Conservation (phyloP, 2,329 filamentous ascomycete species). For the Pseudogymnoascus sp. region DNA sequence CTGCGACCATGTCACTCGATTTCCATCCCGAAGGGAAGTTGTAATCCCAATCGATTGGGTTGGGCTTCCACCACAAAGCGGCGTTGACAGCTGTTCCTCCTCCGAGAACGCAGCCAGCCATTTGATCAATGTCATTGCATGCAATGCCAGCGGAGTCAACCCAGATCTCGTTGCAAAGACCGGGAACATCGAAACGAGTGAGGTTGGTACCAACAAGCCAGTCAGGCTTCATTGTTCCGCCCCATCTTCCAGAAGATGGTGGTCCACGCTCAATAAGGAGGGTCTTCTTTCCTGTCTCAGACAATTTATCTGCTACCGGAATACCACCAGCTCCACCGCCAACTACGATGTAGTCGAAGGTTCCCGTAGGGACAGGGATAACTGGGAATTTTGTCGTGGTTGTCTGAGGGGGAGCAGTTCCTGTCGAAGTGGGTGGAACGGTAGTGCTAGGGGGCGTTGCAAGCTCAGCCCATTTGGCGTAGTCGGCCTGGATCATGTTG, state of each 20-base stretch:
- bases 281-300: conserved; percentile 7
- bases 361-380: conserved; percentile 1
- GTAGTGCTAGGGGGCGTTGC: conserved; percentile 20
- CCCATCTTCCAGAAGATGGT: conserved; percentile 4
- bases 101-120: conserved; percentile 63
- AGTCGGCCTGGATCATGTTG: conserved; percentile 36
- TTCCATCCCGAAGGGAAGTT: conserved; percentile 66
- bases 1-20: conserved; percentile 49
- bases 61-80: conserved; percentile 58
- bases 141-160: conserved; percentile 10
- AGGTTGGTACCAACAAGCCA: neutral
- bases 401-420: neutral
- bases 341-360: conserved; percentile 10
- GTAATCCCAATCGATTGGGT: conserved; percentile 59
- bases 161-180: conserved; percentile 5
- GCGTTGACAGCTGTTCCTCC: conserved; percentile 51
- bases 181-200: conserved; percentile 10
- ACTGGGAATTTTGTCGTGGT: conserved; percentile 14
- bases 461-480: conserved; percentile 28
- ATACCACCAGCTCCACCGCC: conserved; percentile 12
- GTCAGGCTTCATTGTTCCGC: neutral
- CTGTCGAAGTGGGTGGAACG: neutral
- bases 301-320: conserved; percentile 10
- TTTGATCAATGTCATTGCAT: conserved; percentile 47
- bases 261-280: conserved; percentile 11